These are phyloP conservation scores for Diplogelasinospora grovesii DNA, from an alignment of 495 filamentous ascomycete genomes.

Conservation along the genomic window DNA sequence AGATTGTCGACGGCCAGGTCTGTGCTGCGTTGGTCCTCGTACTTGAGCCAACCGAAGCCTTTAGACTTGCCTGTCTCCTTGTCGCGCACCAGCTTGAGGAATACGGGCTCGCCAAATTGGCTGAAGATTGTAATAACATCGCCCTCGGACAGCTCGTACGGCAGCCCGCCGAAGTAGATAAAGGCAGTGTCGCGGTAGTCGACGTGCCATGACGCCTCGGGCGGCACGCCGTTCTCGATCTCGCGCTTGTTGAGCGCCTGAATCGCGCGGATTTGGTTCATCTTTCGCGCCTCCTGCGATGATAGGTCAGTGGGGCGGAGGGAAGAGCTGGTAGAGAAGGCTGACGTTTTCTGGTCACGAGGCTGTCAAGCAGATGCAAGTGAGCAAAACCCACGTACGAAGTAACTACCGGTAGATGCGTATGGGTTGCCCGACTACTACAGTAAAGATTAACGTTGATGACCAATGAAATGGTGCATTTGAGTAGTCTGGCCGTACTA, in stretches of 20 bases:
- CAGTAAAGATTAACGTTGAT: too few relatives aligned
- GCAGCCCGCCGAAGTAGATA: slow-evolving; percentile 90
- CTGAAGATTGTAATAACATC: slow-evolving; percentile 97
- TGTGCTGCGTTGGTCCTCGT: slow-evolving; percentile 94
- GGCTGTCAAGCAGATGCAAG: slow-evolving; percentile 4
- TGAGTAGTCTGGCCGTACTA: too few relatives aligned
- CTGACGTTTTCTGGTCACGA: slow-evolving; percentile 5
- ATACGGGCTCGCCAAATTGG: slow-evolving; percentile 90
- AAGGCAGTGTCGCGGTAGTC: slow-evolving; percentile 98
- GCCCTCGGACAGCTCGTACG: slow-evolving; percentile 89
- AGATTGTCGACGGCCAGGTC: slow-evolving; percentile 95
- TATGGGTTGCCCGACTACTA: too few relatives aligned
- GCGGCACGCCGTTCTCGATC: slow-evolving; percentile 73
- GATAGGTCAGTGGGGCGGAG: too few relatives aligned
- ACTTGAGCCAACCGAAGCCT: slow-evolving; percentile 94
- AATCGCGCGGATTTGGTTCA: slow-evolving; percentile 91
- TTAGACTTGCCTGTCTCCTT: slow-evolving; percentile 92
- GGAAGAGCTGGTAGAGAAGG: too few relatives aligned
- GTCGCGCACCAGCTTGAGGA: slow-evolving; percentile 84
- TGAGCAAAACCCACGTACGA: too few relatives aligned
- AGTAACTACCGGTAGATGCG: too few relatives aligned
- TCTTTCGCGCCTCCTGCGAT: too few relatives aligned
- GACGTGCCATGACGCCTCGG: slow-evolving; percentile 90
- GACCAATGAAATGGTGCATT: too few relatives aligned
- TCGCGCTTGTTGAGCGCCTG: slow-evolving; percentile 93